Conservation (phyloP, 768 basidiomycete genomes). For the Lactarius hatsudake region DNA sequence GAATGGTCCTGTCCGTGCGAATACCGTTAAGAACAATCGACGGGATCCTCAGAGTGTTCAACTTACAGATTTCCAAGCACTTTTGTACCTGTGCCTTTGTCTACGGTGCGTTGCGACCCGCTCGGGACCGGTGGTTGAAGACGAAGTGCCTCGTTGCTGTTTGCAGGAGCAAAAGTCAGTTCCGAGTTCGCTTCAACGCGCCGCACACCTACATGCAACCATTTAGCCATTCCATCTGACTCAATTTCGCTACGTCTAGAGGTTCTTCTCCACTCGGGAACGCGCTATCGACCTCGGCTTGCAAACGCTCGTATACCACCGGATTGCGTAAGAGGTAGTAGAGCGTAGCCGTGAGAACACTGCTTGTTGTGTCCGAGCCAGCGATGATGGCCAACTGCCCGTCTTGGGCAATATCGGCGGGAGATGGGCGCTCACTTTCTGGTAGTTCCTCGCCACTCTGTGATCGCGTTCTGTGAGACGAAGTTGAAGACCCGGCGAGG, state of each 20-base stretch:
- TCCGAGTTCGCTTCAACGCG: neutral
- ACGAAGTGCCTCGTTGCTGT: neutral
- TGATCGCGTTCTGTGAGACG: neutral
- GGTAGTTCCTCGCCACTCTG: slow-evolving; percentile 11
- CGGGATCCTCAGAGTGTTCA: too few species aligned
- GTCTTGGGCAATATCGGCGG: neutral
- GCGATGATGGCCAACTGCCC: neutral
- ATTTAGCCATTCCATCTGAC: slow-evolving; percentile 11
- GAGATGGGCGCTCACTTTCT: neutral
- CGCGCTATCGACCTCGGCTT: neutral
- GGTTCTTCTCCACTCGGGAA: slow-evolving; percentile 8
- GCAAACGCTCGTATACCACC: neutral
- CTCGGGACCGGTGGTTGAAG: slow-evolving; percentile 3
- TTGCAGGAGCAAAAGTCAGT: neutral
- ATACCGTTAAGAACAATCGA: too few species aligned
- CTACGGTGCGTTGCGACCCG: neutral
- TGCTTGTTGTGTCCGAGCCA: neutral
- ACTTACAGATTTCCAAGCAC: slow-evolving; percentile 2
- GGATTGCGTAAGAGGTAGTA: neutral
- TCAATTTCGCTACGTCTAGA: neutral
- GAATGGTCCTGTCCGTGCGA: neutral
- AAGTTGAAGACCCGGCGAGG: neutral
- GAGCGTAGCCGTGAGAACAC: neutral
- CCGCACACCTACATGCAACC: slow-evolving; percentile 7
- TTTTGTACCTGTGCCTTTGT: neutral